A percentile compares a stretch with the other conserved stretches of the same genome.
Conservation (phyloP, 2,329 filamentous ascomycete genomes). For the Chrysoporthe deuterocubensis region DNA sequence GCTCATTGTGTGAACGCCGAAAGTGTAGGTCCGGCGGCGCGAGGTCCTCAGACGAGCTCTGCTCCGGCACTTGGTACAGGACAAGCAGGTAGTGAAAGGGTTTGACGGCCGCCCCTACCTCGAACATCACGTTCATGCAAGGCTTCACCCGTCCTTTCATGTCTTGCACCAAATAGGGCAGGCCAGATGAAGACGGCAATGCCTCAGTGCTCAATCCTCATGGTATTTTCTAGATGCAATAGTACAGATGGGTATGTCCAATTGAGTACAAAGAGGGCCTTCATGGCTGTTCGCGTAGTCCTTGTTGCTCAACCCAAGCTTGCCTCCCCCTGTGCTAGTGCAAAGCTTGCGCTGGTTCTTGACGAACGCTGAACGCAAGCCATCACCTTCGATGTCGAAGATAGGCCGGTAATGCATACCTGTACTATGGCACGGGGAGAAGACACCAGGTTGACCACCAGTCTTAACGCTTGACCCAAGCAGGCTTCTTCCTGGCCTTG, state of each 20-base stretch:
- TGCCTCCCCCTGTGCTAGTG: conserved; percentile 12
- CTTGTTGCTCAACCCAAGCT: conserved; percentile 3
- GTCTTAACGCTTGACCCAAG: conserved; percentile 88
- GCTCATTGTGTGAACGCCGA: not conserved
- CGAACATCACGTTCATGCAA: not conserved
- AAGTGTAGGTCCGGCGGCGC: not conserved
- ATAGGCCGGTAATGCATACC: not conserved
- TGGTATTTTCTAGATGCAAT: not conserved
- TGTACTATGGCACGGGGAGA: not conserved
- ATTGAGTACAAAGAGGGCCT: not conserved
- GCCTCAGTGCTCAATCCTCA: not conserved
- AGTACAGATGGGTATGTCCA: not conserved
- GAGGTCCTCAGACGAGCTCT: not conserved
- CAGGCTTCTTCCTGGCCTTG: conserved; percentile 97
- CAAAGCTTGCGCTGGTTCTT: conserved; percentile 4
- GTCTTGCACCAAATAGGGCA: not conserved
- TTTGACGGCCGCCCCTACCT: not conserved
- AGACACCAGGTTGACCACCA: not conserved
- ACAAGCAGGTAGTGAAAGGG: not conserved
- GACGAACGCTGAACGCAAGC: not conserved
- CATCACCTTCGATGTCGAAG: not conserved
- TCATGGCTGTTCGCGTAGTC: not conserved
- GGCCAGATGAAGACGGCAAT: not conserved
- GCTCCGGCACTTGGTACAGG: not conserved
- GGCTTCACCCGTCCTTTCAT: not conserved